Conservation (phyloP, 768 basidiomycete species). For the Gymnopilus junonius region DNA sequence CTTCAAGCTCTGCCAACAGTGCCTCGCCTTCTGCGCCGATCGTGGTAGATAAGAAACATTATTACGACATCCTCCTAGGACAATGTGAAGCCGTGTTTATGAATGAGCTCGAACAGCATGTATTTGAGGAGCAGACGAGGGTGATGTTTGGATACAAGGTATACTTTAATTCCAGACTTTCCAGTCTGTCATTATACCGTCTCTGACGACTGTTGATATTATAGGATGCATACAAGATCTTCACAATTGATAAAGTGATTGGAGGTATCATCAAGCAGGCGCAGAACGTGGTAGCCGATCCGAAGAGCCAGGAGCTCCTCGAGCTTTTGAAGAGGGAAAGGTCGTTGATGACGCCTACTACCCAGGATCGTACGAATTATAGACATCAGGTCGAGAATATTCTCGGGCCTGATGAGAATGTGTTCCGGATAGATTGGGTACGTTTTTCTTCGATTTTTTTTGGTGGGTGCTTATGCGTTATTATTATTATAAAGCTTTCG, state of each 20-base stretch:
- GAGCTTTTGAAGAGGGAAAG: constrained; percentile 75
- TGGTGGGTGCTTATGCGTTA: neutral
- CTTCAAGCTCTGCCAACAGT: neutral
- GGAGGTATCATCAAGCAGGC: constrained; percentile 91
- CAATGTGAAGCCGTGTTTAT: constrained; percentile 92
- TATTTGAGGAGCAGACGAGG: constrained; percentile 92
- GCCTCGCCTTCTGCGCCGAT: constrained; percentile 32
- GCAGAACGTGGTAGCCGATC: constrained; percentile 69
- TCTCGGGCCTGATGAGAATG: constrained; percentile 75
- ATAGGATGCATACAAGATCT: constrained; percentile 84
- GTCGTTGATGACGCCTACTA: constrained; percentile 57
- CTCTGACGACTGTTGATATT: neutral
- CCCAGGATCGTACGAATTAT: constrained; percentile 73
- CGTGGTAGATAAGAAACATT: constrained; percentile 53
- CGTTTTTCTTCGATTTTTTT: constrained; percentile 14
- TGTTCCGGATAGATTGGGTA: constrained; percentile 86
- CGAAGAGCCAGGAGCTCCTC: constrained; percentile 72
- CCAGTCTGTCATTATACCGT: neutral
- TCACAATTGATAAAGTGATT: constrained; percentile 93
- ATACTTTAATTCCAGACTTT: neutral
- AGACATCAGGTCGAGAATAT: constrained; percentile 72
- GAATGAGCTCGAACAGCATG: constrained; percentile 84
- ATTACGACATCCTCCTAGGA: constrained; percentile 83
- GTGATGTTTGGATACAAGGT: constrained; percentile 87
- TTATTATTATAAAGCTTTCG: constrained; percentile 49